phyloP scores from a whole-genome alignment of 441 rosid genomes.

The Erodium trifolium region DNA sequence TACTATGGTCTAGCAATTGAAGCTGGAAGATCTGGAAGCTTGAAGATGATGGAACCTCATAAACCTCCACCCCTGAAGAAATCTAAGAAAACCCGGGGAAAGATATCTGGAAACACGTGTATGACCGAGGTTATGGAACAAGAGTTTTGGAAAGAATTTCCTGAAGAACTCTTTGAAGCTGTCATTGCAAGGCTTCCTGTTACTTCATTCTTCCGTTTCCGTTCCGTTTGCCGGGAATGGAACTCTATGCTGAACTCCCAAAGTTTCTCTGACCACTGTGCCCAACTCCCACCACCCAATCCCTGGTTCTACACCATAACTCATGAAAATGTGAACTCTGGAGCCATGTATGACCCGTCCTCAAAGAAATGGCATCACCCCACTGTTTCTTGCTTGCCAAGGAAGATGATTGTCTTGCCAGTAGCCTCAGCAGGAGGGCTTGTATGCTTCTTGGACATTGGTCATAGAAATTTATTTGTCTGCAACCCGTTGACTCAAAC shows the following conservation, averaged over 20 bases:
- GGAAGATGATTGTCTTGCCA: constrained; percentile 65
- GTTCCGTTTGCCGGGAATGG: constrained; percentile 81
- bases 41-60: constrained; percentile 57
- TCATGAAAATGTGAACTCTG: constrained; percentile 70
- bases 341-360: constrained; percentile 85
- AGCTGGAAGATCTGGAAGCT: constrained; percentile 60
- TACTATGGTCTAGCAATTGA: constrained; percentile 57
- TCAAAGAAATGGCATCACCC: constrained; percentile 83
- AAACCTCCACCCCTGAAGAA: constrained; percentile 67
- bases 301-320: constrained; percentile 95
- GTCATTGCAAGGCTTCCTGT: constrained; percentile 86
- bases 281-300: constrained; percentile 39
- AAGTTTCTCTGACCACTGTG: constrained; percentile 67
- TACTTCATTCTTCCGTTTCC: constrained; percentile 73
- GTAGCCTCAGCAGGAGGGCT: constrained; percentile 95
- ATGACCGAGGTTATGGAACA: constrained; percentile 41
- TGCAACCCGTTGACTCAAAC: constrained; percentile 84
- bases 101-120: constrained; percentile 27
- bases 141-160: constrained; percentile 87
- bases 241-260: constrained; percentile 59
- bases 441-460: constrained; percentile 88
- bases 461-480: constrained; percentile 71
- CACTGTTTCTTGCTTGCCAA: constrained; percentile 54
- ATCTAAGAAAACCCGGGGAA: constrained; percentile 54
- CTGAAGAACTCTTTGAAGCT: constrained; percentile 85